Evolutionary conservation across 164 flowering plant species (phyloP).

Genomic region (Aristolochia contorta): DNA sequence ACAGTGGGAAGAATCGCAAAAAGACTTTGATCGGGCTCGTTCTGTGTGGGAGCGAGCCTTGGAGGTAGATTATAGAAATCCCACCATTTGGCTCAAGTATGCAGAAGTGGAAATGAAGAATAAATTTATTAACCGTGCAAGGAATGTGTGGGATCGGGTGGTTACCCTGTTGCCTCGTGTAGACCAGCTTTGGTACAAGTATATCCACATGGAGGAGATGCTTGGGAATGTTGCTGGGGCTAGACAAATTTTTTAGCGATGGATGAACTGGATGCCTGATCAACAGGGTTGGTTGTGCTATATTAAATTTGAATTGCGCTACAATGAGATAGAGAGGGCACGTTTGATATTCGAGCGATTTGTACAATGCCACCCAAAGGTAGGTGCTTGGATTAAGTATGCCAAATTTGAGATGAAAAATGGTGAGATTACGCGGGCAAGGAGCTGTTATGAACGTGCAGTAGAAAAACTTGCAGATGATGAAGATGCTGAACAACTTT

Average conservation of each 20-base stretch:
- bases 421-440: conserved; percentile 59
- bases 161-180: conserved; percentile 57
- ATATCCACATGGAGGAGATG: conserved; percentile 93
- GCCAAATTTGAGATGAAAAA: conserved; percentile 96
- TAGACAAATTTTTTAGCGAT: conserved; percentile 71
- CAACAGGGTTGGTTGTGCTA: conserved; percentile 81
- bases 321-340: conserved; percentile 71
- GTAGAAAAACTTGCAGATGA: conserved; percentile 65
- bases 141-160: conserved; percentile 90
- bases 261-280: conserved; percentile 92
- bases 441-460: conserved; percentile 68
- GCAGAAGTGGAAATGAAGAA: conserved; percentile 88
- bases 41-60: conserved; percentile 91
- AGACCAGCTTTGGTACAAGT: conserved; percentile 95
- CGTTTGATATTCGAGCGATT: conserved; percentile 66
- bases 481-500: conserved; percentile 66
- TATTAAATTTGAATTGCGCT: conserved; percentile 73
- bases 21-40: conserved; percentile 72
- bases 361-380: conserved; percentile 60
- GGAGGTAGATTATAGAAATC: conserved; percentile 73
- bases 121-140: conserved; percentile 68
- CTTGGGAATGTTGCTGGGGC: conserved; percentile 83
- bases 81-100: conserved; percentile 81
- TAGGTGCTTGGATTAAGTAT: conserved; percentile 57
- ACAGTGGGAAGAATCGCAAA: conserved; percentile 90